A percentile compares a stretch with the other conserved stretches of the same genome.
These are phyloP conservation scores for Diaporthe humulicola DNA, from an alignment of 2,329 filamentous ascomycete species.

Conservation along the genomic window DNA sequence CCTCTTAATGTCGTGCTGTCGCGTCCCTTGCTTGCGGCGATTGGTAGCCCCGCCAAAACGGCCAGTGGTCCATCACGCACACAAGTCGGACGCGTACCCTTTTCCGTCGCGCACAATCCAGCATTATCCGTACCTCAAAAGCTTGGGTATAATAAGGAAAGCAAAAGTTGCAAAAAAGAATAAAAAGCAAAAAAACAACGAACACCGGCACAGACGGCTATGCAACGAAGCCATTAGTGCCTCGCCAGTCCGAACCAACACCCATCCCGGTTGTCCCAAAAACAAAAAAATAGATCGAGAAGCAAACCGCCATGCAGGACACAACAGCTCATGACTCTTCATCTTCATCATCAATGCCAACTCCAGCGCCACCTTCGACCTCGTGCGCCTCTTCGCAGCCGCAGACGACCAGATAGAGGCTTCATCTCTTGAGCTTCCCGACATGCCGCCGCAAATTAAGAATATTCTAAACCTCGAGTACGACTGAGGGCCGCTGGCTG, in stretches of 20 bases:
- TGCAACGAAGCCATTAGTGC: constrained; percentile 21
- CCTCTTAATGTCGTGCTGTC: neutral
- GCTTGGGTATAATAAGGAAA: constrained; percentile 37
- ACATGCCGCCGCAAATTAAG: constrained; percentile 34
- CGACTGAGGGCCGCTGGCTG: constrained; percentile 29
- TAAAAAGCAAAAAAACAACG: constrained; percentile 9
- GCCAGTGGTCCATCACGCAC: neutral
- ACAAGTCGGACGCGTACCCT: neutral
- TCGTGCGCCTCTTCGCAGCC: neutral
- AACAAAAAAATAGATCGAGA: neutral
- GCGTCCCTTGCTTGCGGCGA: neutral
- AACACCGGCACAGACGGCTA: constrained; percentile 19
- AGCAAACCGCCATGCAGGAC: neutral
- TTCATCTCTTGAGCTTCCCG: neutral
- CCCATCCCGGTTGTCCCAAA: constrained; percentile 22
- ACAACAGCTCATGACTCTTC: constrained; percentile 12
- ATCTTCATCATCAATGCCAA: constrained; percentile 15
- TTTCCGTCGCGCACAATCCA: neutral
- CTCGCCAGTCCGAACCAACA: constrained; percentile 31
- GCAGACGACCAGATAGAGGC: neutral
- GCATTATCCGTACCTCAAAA: constrained; percentile 20
- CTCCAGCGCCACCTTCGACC: constrained; percentile 1
- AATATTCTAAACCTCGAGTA: constrained; percentile 40
- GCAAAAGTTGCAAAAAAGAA: constrained; percentile 25
- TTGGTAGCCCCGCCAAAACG: neutral